Evolutionary conservation across 768 basidiomycete genomes (phyloP).

Genomic region (Auriscalpium vulgare): DNA sequence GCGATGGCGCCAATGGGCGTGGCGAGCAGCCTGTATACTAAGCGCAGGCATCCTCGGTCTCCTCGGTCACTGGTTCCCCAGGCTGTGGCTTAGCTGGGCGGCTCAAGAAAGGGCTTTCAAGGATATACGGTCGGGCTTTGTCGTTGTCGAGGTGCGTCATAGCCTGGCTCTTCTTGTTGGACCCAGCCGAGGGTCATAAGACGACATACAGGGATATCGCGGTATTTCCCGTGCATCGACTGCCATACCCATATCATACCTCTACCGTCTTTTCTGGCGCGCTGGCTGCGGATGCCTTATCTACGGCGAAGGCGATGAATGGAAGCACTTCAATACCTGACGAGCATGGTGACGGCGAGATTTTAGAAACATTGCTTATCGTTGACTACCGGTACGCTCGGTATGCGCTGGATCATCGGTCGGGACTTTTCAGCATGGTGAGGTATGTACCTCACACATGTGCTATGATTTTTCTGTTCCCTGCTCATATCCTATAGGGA

Average conservation of each 20-base stretch:
- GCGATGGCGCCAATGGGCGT: constrained; percentile 52
- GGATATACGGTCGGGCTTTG: constrained; percentile 57
- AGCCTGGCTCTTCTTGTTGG: neutral
- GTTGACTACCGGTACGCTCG: constrained; percentile 92
- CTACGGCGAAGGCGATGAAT: constrained; percentile 8
- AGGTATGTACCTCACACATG: constrained; percentile 39
- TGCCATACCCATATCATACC: constrained; percentile 71
- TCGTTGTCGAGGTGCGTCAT: constrained; percentile 80
- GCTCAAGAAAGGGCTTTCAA: constrained; percentile 79
- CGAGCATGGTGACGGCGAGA: constrained; percentile 22
- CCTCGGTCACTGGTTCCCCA: constrained; percentile 90
- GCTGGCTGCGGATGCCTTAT: constrained; percentile 11
- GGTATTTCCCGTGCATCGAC: constrained; percentile 58
- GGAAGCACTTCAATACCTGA: constrained; percentile 24
- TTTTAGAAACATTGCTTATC: constrained; percentile 48
- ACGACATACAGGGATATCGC: constrained; percentile 78
- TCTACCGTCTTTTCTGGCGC: constrained; percentile 65
- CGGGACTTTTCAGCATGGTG: constrained; percentile 74
- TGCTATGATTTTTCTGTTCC: neutral
- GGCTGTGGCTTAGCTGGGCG: constrained; percentile 84
- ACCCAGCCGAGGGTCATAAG: constrained; percentile 35
- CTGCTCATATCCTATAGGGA: constrained; percentile 42
- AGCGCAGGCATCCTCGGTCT: constrained; percentile 69
- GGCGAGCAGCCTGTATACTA: constrained; percentile 62
- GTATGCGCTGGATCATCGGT: constrained; percentile 79